These are phyloP conservation scores for Tricholoma hemisulphureum DNA, from an alignment of 768 basidiomycete genomes.

Conservation along the genomic window DNA sequence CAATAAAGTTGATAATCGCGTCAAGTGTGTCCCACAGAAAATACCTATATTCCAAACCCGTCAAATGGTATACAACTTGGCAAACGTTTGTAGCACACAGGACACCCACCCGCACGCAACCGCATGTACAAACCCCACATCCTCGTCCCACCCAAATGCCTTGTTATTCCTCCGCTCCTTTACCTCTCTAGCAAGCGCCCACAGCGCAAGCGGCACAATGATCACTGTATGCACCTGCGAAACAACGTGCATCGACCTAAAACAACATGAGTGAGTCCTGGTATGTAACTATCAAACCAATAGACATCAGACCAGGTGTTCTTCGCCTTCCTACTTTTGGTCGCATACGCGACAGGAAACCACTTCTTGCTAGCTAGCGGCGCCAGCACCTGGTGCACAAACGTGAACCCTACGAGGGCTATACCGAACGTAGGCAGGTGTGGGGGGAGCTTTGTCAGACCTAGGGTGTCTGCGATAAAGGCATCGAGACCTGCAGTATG, in stretches of 20 bases:
- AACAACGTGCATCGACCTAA: constrained; percentile 68
- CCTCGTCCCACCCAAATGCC: constrained; percentile 72
- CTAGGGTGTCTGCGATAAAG: constrained; percentile 27
- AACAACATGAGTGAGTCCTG: constrained; percentile 1
- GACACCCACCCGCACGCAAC: constrained; percentile 71
- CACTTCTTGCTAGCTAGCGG: constrained; percentile 48
- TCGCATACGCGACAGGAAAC: constrained; percentile 51
- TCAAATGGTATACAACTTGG: neutral
- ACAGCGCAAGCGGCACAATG: constrained; percentile 62
- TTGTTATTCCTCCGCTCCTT: constrained; percentile 54
- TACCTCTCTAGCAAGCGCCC: constrained; percentile 41
- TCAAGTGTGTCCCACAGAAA: constrained; percentile 86
- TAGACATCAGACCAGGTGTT: constrained; percentile 81
- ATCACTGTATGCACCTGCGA: constrained; percentile 73
- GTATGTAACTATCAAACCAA: constrained; percentile 15
- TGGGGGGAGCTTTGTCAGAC: constrained; percentile 53
- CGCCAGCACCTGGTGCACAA: constrained; percentile 56
- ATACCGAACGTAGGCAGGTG: constrained; percentile 54
- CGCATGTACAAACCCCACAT: constrained; percentile 57
- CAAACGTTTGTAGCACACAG: neutral
- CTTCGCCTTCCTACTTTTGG: constrained; percentile 42
- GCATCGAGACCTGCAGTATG: neutral
- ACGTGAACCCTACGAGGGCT: constrained; percentile 56
- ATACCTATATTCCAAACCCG: constrained; percentile 40
- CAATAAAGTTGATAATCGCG: constrained; percentile 62